Base-by-base conservation (phyloP, 768 basidiomycete species). In the Boletus sp. region DNA sequence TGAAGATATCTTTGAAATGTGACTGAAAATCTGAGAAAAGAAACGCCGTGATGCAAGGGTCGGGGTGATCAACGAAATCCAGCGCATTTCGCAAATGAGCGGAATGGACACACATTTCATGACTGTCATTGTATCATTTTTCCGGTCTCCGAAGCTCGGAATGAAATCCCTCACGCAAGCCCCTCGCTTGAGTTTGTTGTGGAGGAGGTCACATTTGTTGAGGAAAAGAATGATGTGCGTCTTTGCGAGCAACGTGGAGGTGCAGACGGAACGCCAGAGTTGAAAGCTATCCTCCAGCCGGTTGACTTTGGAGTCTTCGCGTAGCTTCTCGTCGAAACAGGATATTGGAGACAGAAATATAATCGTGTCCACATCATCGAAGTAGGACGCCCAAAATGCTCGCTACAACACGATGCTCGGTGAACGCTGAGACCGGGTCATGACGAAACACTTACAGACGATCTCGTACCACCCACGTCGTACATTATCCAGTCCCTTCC, bases 351-450 rank as follows among this genome's bases (percentile, higher is more conserved):
- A 69, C 35, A 93, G 81, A 73, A 92, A 93, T 61, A 93, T 91
- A 67, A 93, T 89, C 1, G 89, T 83, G 70, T 90, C 83, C 50
- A 87, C 83, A 66, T 90, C 87, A 59, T 91, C 88, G 57, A 92
- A 91, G 69, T 85, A 91, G 4, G 87, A 83, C 65, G 83, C 83
- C 90, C 90, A 93, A 0, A 83, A 85, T 19, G 78, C 77, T 51
- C 88, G 79, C 87, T 89, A 66, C 63, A 41, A 45, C 32, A 52
- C 48, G 48, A 54, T 27, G 61, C 59, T 42, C 27, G 39, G 46
- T 50, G 45, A 48, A 47, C 19, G 52, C 19, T 41, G 23, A 37
- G 39, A 34, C 53, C 29, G 25, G 5, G 25, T 52, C 45, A 47
- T 8, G 47, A 47, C 49, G 5, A 39, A 15, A 37, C 21, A 61